Conservation (phyloP, 352 stramenopile species). For the Aphanomyces euteiches region DNA sequence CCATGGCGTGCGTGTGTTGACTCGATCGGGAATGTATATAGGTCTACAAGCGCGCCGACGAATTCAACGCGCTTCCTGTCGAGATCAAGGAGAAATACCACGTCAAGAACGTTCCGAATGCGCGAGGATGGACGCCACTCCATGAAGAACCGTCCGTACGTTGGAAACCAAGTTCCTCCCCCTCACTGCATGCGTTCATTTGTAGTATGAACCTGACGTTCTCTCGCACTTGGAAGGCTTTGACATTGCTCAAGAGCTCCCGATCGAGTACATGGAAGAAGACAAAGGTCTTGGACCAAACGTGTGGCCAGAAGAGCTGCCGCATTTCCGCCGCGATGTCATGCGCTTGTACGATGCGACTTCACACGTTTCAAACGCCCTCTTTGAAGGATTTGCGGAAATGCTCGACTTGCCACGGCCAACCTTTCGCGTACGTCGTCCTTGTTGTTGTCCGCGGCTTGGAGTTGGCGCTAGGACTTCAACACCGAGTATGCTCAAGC, state of each 20-base stretch:
- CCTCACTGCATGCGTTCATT: too few species aligned
- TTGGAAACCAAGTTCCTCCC: neutral
- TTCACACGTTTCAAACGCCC: constrained; percentile 53
- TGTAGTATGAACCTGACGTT: constrained; percentile 71
- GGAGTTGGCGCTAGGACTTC: constrained; percentile 34
- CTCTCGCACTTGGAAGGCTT: constrained; percentile 74
- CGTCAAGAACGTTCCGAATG: constrained; percentile 68
- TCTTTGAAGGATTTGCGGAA: constrained; percentile 76
- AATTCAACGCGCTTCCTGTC: constrained; percentile 62
- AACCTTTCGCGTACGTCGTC: constrained; percentile 53
- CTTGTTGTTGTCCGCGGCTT: neutral
- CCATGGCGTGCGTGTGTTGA: neutral
- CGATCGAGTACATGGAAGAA: constrained; percentile 49
- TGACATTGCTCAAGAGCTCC: constrained; percentile 60
- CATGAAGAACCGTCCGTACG: constrained; percentile 77
- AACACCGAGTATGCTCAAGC: constrained; percentile 66
- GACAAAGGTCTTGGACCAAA: constrained; percentile 68
- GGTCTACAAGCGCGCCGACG: constrained; percentile 60
- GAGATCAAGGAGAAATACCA: constrained; percentile 71
- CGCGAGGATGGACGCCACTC: constrained; percentile 74
- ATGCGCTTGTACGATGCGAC: constrained; percentile 71
- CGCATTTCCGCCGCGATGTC: constrained; percentile 60
- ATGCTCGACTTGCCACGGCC: constrained; percentile 59
- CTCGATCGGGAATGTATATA: neutral
- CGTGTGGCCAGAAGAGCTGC: constrained; percentile 62